Evolutionary conservation across 1,284 basidiomycete genomes (phyloP).

Genomic region (Nidula niveotomentosa): DNA sequence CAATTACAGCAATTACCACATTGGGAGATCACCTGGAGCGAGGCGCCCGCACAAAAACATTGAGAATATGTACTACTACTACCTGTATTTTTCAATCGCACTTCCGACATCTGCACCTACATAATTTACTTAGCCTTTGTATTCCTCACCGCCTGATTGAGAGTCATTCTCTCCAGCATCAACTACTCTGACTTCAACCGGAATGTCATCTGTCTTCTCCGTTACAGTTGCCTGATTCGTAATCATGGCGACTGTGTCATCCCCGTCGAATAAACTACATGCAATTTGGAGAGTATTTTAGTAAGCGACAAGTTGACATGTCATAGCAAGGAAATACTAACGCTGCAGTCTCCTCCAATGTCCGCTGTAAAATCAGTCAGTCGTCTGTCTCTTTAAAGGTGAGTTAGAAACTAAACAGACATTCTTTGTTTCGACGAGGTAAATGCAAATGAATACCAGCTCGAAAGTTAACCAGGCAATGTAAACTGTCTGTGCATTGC

Average conservation of each 20-base stretch:
- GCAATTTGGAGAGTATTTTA: background rate
- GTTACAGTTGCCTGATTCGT: background rate
- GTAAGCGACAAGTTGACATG: background rate
- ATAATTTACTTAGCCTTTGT: no score
- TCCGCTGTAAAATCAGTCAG: constrained; percentile 14
- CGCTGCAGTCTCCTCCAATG: constrained; percentile 41
- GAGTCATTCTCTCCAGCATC: no score
- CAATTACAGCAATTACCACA: no score
- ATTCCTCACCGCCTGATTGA: no score
- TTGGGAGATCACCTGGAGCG: no score
- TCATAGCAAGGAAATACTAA: constrained; percentile 9
- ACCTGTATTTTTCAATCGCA: no score
- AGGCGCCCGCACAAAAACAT: no score
- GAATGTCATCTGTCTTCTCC: background rate
- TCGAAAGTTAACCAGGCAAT: constrained; percentile 39
- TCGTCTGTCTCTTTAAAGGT: no score
- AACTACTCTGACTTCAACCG: no score
- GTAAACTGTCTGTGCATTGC: constrained; percentile 38
- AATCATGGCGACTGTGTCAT: constrained; percentile 20
- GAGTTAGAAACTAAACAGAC: constrained; percentile 11
- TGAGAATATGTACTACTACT: no score
- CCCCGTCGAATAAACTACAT: constrained; percentile 31
- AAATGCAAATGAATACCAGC: constrained; percentile 33
- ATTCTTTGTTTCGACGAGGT: constrained; percentile 43
- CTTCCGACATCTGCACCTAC: no score